phyloP scores from a whole-genome alignment of 2,329 filamentous ascomycete genomes.

The Clonostachys rhizophaga region DNA sequence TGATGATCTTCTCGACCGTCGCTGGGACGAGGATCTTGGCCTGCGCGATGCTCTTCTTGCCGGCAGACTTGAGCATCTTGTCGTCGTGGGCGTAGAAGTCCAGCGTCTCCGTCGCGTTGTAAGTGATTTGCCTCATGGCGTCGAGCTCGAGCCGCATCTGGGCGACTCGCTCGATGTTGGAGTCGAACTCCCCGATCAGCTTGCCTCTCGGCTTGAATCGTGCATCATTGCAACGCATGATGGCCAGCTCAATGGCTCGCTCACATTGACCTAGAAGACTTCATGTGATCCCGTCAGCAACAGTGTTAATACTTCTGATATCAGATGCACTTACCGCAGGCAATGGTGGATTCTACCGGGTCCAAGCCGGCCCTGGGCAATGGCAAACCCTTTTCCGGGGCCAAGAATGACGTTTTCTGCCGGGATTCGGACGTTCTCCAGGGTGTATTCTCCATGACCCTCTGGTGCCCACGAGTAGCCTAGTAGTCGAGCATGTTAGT shows the following conservation, averaged over 20 bases:
- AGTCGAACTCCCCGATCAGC: conserved; percentile 73
- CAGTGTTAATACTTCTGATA: too few relatives aligned
- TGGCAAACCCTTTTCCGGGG: conserved; percentile 84
- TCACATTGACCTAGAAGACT: conserved; percentile 49
- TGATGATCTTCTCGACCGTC: conserved; percentile 74
- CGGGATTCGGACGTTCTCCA: conserved; percentile 81
- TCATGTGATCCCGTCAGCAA: background rate
- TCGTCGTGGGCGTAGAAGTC: conserved; percentile 75
- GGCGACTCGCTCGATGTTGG: conserved; percentile 86
- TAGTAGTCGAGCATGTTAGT: background rate
- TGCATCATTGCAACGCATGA: conserved; percentile 82
- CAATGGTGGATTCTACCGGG: conserved; percentile 91
- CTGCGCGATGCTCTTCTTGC: conserved; percentile 82
- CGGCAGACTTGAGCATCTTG: conserved; percentile 29
- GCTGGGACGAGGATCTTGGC: conserved; percentile 83
- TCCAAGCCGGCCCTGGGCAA: conserved; percentile 90
- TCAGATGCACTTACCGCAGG: conserved; percentile 61
- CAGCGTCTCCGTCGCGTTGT: conserved; percentile 87
- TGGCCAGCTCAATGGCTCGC: conserved; percentile 80
- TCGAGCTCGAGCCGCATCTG: conserved; percentile 86
- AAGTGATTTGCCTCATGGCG: conserved; percentile 73
- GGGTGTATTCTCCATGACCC: conserved; percentile 83
- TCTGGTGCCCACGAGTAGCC: conserved; percentile 89
- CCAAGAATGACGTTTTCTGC: conserved; percentile 75
- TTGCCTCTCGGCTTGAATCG: conserved; percentile 81